Evolutionary conservation across 179 eudicot species (phyloP).

Genomic region (Beta corolliflora): DNA sequence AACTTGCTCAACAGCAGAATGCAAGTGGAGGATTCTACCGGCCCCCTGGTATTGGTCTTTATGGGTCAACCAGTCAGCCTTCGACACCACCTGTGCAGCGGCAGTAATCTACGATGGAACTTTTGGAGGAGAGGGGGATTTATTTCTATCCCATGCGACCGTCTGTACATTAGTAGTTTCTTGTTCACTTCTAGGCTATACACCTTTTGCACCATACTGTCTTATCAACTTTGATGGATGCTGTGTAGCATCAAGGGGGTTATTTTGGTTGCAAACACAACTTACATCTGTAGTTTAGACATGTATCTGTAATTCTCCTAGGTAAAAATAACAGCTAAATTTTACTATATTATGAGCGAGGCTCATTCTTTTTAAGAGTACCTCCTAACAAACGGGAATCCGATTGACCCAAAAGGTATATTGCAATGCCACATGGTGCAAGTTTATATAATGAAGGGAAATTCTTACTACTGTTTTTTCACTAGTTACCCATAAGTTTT

Average conservation of each 20-base stretch:
- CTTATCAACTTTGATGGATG: conserved; percentile 16
- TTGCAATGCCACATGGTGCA: too few relatives aligned
- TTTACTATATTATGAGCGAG: background rate
- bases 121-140: background rate
- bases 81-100: conserved; percentile 64
- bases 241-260: conserved; percentile 21
- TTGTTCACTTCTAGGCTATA: conserved; percentile 28
- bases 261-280: background rate
- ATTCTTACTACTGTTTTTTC: too few relatives aligned
- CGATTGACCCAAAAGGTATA: too few relatives aligned
- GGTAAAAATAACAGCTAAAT: conserved; percentile 1
- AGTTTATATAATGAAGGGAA: too few relatives aligned
- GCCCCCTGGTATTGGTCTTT: conserved; percentile 66
- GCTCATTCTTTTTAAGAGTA: too few relatives aligned
- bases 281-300: conserved; percentile 28
- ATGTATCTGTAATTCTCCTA: conserved; percentile 20
- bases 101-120: conserved; percentile 39
- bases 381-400: too few relatives aligned
- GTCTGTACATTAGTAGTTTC: conserved; percentile 39
- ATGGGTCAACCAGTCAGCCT: conserved; percentile 66
- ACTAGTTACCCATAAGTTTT: too few relatives aligned
- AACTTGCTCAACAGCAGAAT: conserved; percentile 41
- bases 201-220: conserved; percentile 14
- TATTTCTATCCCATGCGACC: conserved; percentile 15
- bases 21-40: conserved; percentile 61